phyloP scores from a whole-genome alignment of 148 eudicot species.

The Diospyros kaki region DNA sequence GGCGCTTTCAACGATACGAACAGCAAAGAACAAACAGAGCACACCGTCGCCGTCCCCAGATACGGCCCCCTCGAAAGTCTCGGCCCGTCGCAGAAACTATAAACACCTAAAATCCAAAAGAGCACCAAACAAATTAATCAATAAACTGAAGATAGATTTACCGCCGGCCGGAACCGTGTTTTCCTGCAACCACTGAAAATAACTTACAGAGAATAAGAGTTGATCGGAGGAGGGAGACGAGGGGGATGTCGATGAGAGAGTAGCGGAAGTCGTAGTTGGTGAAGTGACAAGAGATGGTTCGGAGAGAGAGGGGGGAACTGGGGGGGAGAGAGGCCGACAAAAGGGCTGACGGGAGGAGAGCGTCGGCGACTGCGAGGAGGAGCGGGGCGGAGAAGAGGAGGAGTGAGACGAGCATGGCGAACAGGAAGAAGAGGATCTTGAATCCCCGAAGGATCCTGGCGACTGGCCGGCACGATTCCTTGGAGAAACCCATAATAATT shows the following conservation, averaged over 20 bases:
- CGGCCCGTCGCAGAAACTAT: constrained; percentile 94
- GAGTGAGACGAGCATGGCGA: constrained; percentile 53
- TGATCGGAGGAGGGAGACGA: constrained; percentile 47
- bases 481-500: constrained; percentile 31
- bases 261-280: constrained; percentile 45
- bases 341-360: constrained; percentile 45
- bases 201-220: constrained; percentile 51
- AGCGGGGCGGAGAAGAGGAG: constrained; percentile 53
- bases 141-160: not conserved
- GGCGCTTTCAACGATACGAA: constrained; percentile 87
- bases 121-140: not conserved
- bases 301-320: constrained; percentile 21
- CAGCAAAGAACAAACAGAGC: constrained; percentile 61
- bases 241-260: constrained; percentile 52
- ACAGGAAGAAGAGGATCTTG: constrained; percentile 45
- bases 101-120: constrained; percentile 51
- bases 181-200: too few species aligned
- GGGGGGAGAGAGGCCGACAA: constrained; percentile 47
- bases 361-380: constrained; percentile 42
- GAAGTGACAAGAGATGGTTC: constrained; percentile 25
- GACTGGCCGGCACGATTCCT: constrained; percentile 33
- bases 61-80: constrained; percentile 82
- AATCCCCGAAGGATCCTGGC: constrained; percentile 31
- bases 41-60: constrained; percentile 56
- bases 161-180: too few species aligned